Evolutionary conservation across 2,329 filamentous ascomycete species (phyloP), one percentile per base, ranked within the genome.

Genomic region (Alternaria ethzedia): DNA sequence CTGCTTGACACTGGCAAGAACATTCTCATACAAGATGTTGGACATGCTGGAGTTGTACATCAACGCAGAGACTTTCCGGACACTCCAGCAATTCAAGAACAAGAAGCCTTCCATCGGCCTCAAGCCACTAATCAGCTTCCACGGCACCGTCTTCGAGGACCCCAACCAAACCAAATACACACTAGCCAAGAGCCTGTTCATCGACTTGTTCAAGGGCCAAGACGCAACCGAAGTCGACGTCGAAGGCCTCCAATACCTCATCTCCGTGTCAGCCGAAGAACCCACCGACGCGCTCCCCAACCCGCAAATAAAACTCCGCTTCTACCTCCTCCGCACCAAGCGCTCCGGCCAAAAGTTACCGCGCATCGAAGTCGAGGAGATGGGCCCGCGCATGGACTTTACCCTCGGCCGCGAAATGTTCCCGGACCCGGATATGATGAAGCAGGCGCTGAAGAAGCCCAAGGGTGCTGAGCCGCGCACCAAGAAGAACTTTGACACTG

Each of bases 401-500:
- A 89, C 91, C 68, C 85, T 97, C 57, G 94, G 96, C 23, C 89
- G 96, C 71, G 84, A 90, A 69, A 89, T 89, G 76, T 90, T 96
- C 80, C 89, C 95, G 1, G 93, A 97, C 71, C 86, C 89, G 74
- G 87, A 87, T 12, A 87, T 92, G 82, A 87, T 91, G 86, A 98
- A 97, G 87, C 92, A 95, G 82, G 94, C 95, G 17, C 87, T 97
- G 87, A 93, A 90, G 87, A 93, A 91, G 84, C 87, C 93, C 54
- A 94, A 91, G 86, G 88, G 88, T 43, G 82, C 81, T 43, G 90
- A 92, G 83, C 90, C 92, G 83, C 85, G 86, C 61, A 90, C 91
- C 65, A 98, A 97, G 91, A 99, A 99, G 91, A 99, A 99, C 81
- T 91, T 99, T 73, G 88, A 89, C 58, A 96, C 92, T 61, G 94